Conservation (phyloP, 768 basidiomycete species). For the Lactarius sp. region DNA sequence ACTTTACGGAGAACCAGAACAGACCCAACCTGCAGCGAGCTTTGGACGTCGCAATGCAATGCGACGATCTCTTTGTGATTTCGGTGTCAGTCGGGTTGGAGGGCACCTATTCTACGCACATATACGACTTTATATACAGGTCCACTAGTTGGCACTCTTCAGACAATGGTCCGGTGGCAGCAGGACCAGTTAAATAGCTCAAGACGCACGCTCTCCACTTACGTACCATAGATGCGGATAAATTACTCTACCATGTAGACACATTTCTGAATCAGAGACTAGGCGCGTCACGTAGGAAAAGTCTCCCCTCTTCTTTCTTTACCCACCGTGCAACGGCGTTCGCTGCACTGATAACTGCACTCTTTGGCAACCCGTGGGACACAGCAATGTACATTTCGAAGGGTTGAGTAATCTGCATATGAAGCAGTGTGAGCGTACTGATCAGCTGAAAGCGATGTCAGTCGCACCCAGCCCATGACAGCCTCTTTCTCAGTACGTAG, state of each 20-base stretch:
- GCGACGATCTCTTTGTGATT: constrained; percentile 22
- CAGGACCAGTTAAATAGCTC: constrained; percentile 5
- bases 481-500: constrained; percentile 81
- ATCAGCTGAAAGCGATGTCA: neutral
- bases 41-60: constrained; percentile 16
- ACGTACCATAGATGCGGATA: neutral
- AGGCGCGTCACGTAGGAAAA: constrained; percentile 88
- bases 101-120: constrained; percentile 22
- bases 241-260: constrained; percentile 8
- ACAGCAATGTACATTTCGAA: constrained; percentile 88
- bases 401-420: constrained; percentile 75
- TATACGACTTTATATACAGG: constrained; percentile 25
- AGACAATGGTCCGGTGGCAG: constrained; percentile 5
- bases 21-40: constrained; percentile 25
- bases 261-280: constrained; percentile 51
- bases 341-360: constrained; percentile 80
- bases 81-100: constrained; percentile 23
- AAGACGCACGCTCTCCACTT: neutral
- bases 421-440: neutral
- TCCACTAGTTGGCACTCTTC: constrained; percentile 18
- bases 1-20: constrained; percentile 18
- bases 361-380: constrained; percentile 82
- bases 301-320: constrained; percentile 71
- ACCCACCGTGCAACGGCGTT: constrained; percentile 90
- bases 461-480: constrained; percentile 89